A percentile compares a stretch with the other conserved stretches of the same genome.
Conservation (phyloP, 495 filamentous ascomycete species). For the Trichoderma parareesei region DNA sequence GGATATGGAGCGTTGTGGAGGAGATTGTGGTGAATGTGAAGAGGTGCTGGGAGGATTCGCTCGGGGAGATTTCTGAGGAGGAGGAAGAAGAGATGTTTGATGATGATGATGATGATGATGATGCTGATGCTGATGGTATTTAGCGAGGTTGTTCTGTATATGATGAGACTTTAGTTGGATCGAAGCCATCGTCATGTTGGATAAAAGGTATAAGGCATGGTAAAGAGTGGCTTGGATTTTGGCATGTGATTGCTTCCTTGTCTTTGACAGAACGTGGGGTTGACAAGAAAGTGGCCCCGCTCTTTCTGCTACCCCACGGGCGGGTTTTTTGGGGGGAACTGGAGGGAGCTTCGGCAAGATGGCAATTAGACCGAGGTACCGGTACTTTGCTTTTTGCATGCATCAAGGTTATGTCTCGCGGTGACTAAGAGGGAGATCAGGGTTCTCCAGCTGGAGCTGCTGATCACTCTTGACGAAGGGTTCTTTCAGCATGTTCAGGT, state of each 20-base stretch:
- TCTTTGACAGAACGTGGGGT: background rate
- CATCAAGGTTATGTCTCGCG: no score
- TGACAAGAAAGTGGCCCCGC: background rate
- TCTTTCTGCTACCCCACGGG: constrained; percentile 5
- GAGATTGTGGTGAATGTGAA: background rate
- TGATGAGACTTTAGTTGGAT: background rate
- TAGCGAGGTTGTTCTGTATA: background rate
- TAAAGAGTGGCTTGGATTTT: background rate
- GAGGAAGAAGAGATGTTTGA: background rate
- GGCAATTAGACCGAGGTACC: background rate
- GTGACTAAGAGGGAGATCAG: no score
- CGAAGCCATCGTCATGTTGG: no score
- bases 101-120: background rate
- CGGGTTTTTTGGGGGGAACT: background rate
- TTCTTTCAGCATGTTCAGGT: background rate
- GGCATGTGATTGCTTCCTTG: constrained; percentile 1
- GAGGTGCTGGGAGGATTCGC: background rate
- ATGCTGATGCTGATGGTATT: no score
- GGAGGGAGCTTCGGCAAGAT: background rate
- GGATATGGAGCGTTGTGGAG: background rate
- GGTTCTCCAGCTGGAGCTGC: no score
- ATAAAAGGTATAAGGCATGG: no score
- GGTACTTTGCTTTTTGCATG: background rate
- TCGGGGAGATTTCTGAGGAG: background rate
- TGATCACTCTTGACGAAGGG: no score